phyloP scores from a whole-genome alignment of 1,284 basidiomycete species.

The Lignosus rhinocerotis region DNA sequence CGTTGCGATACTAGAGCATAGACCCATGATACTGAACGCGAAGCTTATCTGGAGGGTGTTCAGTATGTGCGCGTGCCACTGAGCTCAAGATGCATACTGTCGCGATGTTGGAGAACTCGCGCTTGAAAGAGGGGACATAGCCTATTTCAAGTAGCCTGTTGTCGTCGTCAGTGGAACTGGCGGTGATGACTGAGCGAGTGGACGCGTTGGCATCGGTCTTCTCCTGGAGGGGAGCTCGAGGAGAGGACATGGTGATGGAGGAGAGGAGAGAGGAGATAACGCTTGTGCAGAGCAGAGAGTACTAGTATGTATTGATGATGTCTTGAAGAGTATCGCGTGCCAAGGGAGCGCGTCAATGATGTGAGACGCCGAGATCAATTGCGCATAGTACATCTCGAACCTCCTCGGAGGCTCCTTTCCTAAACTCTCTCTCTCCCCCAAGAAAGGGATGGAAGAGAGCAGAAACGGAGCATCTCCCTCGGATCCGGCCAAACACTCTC shows the following conservation, averaged over 20 bases:
- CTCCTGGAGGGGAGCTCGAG: slow-evolving; percentile 3
- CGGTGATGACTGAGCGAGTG: slow-evolving; percentile 20
- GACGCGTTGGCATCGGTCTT: slow-evolving; percentile 19
- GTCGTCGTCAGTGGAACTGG: slow-evolving; percentile 51
- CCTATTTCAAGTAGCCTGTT: slow-evolving; percentile 66
- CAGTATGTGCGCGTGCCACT: neutral
- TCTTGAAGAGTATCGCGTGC: slow-evolving; percentile 12
- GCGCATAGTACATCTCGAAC: neutral
- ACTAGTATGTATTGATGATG: slow-evolving; percentile 2
- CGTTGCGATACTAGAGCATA: slow-evolving; percentile 79
- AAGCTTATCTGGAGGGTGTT: slow-evolving; percentile 59
- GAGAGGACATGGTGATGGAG: slow-evolving; percentile 19
- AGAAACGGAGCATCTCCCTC: too few species aligned
- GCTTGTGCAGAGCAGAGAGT: slow-evolving; percentile 3
- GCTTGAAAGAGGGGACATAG: slow-evolving; percentile 76
- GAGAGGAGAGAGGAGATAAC: slow-evolving; percentile 20
- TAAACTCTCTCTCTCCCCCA: too few species aligned
- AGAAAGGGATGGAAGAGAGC: too few species aligned
- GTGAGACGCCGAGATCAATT: neutral
- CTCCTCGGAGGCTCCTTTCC: too few species aligned
- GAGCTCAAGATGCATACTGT: slow-evolving; percentile 44
- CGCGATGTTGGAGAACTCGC: slow-evolving; percentile 80
- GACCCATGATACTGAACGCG: slow-evolving; percentile 79
- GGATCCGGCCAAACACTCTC: too few species aligned
- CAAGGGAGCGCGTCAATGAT: neutral